Percentiles rank a stretch among this genome's conserved stretches.
These are phyloP conservation scores for Venturia asperata DNA, from an alignment of 2,329 filamentous ascomycete genomes.

Conservation along the genomic window DNA sequence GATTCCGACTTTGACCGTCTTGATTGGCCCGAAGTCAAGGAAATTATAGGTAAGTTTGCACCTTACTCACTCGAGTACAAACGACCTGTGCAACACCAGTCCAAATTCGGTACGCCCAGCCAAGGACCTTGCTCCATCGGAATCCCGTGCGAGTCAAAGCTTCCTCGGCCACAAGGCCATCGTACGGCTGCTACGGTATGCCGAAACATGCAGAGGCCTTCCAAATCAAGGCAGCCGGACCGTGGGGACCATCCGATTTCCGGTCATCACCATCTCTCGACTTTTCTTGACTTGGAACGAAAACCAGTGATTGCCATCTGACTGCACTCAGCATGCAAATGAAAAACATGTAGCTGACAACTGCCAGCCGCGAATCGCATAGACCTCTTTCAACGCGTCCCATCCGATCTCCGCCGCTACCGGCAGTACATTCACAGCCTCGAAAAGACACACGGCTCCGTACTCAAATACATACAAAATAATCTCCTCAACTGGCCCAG, in stretches of 20 bases:
- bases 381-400: conserved; percentile 67
- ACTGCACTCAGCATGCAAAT: no score
- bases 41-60: conserved; percentile 46
- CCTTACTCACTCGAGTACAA: background rate
- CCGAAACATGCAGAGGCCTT: no score
- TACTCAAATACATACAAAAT: conserved; percentile 68
- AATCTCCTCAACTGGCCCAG: conserved; percentile 63
- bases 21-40: conserved; percentile 62
- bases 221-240: no score
- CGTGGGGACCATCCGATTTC: no score
- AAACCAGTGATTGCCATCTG: no score
- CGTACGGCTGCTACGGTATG: conserved; percentile 19
- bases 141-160: conserved; percentile 2
- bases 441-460: conserved; percentile 61
- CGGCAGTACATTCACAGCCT: conserved; percentile 60
- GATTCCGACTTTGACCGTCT: conserved; percentile 58
- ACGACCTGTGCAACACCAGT: background rate
- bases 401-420: conserved; percentile 73
- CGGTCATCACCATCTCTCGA: no score
- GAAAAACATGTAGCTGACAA: background rate
- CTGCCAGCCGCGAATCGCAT: conserved; percentile 56
- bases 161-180: conserved; percentile 11
- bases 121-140: conserved; percentile 3
- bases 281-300: no score
- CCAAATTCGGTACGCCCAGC: conserved; percentile 1